Evolutionary conservation across 306 rosid genomes (phyloP).

Genomic region (Prunus fruticosa): DNA sequence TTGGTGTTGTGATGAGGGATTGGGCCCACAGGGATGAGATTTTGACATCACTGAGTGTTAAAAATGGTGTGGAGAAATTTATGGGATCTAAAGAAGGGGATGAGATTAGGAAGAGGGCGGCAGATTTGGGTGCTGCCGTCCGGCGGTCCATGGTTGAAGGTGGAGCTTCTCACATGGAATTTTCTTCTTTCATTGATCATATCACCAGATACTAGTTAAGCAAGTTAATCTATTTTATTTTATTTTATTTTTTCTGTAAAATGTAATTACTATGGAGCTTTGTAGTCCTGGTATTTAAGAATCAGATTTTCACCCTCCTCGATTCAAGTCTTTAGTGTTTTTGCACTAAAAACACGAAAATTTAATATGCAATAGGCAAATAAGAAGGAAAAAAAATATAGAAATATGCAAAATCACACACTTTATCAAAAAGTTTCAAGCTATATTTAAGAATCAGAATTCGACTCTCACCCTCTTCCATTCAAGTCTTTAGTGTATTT

Average conservation of each 20-base stretch:
- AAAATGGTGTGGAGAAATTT: slow-evolving; percentile 36
- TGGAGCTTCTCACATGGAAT: slow-evolving; percentile 53
- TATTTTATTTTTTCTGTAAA: too few species aligned
- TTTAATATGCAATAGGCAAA: too few species aligned
- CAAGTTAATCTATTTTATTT: too few species aligned
- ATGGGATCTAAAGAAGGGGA: slow-evolving; percentile 52
- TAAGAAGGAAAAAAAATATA: too few species aligned
- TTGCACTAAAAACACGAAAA: too few species aligned
- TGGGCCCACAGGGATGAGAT: slow-evolving; percentile 44
- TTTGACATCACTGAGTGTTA: slow-evolving; percentile 31
- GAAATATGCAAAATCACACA: too few species aligned
- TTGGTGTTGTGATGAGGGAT: slow-evolving; percentile 48
- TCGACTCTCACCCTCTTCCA: background rate
- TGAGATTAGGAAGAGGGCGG: slow-evolving; percentile 46
- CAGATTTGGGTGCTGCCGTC: slow-evolving; percentile 29
- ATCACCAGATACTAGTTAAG: slow-evolving; percentile 35
- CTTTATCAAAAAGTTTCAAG: background rate
- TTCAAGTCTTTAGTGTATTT: background rate
- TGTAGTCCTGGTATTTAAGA: too few species aligned
- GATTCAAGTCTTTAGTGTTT: too few species aligned
- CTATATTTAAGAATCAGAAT: background rate
- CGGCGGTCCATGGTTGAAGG: slow-evolving; percentile 34
- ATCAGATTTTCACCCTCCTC: too few species aligned
- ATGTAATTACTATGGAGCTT: too few species aligned
- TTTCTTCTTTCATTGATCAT: slow-evolving; percentile 64